A percentile compares a stretch with the other conserved stretches of the same genome.
These are phyloP conservation scores for Aschersonia sp. DNA, from an alignment of 2,329 filamentous ascomycete genomes.

Conservation along the genomic window DNA sequence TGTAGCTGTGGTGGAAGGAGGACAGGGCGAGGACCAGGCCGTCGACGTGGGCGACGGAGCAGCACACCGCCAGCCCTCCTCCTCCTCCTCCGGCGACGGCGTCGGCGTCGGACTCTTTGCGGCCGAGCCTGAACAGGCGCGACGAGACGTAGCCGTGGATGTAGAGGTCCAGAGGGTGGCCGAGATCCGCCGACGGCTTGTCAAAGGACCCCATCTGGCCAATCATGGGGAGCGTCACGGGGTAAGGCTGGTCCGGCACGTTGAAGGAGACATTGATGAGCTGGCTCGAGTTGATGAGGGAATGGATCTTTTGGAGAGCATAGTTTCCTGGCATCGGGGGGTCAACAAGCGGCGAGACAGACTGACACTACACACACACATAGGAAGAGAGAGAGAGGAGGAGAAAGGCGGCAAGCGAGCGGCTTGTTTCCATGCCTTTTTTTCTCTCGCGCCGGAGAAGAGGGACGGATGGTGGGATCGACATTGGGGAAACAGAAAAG, in stretches of 20 bases:
- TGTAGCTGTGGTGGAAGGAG: constrained; percentile 70
- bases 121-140: constrained; percentile 55
- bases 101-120: constrained; percentile 2
- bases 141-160: constrained; percentile 75
- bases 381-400: background rate
- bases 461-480: background rate
- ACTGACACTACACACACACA: background rate
- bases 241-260: constrained; percentile 50
- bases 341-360: background rate
- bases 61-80: constrained; percentile 52
- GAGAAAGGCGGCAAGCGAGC: background rate
- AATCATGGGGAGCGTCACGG: constrained; percentile 71
- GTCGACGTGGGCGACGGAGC: constrained; percentile 62
- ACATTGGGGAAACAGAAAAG: background rate
- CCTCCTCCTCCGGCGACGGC: background rate
- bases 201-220: constrained; percentile 65
- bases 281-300: constrained; percentile 58
- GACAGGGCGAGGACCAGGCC: constrained; percentile 68
- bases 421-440: too few species aligned
- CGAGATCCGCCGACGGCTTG: constrained; percentile 40
- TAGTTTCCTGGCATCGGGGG: constrained; percentile 42
- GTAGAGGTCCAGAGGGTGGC: constrained; percentile 60
- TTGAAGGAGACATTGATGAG: constrained; percentile 73
- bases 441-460: too few species aligned
- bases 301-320: constrained; percentile 57